Evolutionary conservation across 106 monocot species (phyloP).

Genomic region (Agapanthus africanus): DNA sequence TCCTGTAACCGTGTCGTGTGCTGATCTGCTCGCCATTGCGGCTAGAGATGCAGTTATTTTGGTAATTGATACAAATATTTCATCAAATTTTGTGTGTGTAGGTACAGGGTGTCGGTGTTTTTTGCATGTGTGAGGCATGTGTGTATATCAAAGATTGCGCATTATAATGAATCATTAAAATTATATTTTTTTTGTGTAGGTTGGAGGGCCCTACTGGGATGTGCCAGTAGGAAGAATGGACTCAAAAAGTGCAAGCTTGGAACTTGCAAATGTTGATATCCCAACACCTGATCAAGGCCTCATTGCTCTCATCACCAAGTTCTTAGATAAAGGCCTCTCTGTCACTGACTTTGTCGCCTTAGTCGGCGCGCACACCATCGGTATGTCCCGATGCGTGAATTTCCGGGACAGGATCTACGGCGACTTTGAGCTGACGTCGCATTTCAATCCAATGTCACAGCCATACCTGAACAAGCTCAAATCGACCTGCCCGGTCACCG

Average conservation of each 20-base stretch:
- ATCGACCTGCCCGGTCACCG: slow-evolving; percentile 30
- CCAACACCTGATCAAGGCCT: slow-evolving; percentile 50
- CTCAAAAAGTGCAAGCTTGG: slow-evolving; percentile 53
- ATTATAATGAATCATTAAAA: too few relatives aligned
- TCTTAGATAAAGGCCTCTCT: slow-evolving; percentile 61
- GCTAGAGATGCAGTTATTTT: slow-evolving; percentile 71
- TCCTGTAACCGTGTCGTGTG: slow-evolving; percentile 70
- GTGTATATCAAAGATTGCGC: too few relatives aligned
- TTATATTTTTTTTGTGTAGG: slow-evolving; percentile 34
- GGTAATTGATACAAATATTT: slow-evolving; percentile 41
- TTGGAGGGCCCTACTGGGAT: slow-evolving; percentile 89
- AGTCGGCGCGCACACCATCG: slow-evolving; percentile 80
- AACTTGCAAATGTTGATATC: slow-evolving; percentile 52
- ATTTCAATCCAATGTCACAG: slow-evolving; percentile 14
- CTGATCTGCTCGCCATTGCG: slow-evolving; percentile 74
- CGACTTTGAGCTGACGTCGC: slow-evolving; percentile 29
- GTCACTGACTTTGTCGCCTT: slow-evolving; percentile 77
- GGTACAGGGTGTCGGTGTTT: slow-evolving; percentile 45
- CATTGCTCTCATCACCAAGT: slow-evolving; percentile 48
- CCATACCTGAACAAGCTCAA: slow-evolving; percentile 31
- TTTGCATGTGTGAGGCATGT: too few relatives aligned
- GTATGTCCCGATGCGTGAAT: slow-evolving; percentile 58
- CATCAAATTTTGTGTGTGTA: slow-evolving; percentile 9
- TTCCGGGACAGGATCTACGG: slow-evolving; percentile 60
- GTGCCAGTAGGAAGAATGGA: slow-evolving; percentile 73